These are phyloP conservation scores for Blastomyces gilchristii DNA, from an alignment of 2,329 filamentous ascomycete species.

Conservation along the genomic window DNA sequence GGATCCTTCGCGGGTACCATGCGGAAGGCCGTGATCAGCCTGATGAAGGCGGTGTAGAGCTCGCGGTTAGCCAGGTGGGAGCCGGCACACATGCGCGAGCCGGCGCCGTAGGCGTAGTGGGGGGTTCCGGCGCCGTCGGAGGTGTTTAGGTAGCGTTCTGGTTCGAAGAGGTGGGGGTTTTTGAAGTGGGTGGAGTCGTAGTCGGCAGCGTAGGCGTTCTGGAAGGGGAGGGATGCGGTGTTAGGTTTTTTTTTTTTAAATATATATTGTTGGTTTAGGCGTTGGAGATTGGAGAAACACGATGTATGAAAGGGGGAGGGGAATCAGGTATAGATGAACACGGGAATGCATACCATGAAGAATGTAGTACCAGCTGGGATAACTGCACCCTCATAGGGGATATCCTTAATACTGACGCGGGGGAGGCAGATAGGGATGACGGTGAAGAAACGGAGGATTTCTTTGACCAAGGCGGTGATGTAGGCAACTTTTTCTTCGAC, in stretches of 20 bases:
- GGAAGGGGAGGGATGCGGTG: not conserved
- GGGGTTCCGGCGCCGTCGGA: constrained; percentile 44
- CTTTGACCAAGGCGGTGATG: constrained; percentile 66
- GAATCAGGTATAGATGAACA: not conserved
- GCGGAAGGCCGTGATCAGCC: constrained; percentile 49
- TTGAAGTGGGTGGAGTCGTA: constrained; percentile 62
- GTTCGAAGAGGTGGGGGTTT: constrained; percentile 52
- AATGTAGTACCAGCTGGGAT: constrained; percentile 70
- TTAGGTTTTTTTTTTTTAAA: not conserved
- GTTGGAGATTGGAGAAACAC: not conserved
- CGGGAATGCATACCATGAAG: constrained; percentile 51
- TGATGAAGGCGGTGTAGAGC: constrained; percentile 50
- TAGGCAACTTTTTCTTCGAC: constrained; percentile 67
- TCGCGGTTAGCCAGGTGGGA: constrained; percentile 54
- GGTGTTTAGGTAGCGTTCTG: constrained; percentile 57
- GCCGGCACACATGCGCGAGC: constrained; percentile 54
- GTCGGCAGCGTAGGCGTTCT: constrained; percentile 65
- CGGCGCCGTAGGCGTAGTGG: constrained; percentile 54
- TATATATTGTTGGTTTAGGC: not conserved
- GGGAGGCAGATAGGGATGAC: constrained; percentile 73
- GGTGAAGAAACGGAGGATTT: constrained; percentile 66
- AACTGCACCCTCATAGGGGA: constrained; percentile 54
- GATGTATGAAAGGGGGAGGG: not conserved
- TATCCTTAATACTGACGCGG: constrained; percentile 60
- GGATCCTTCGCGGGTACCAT: constrained; percentile 41